Base-by-base conservation (phyloP, 2,329 filamentous ascomycete genomes). In the Microcyclosporella mali region DNA sequence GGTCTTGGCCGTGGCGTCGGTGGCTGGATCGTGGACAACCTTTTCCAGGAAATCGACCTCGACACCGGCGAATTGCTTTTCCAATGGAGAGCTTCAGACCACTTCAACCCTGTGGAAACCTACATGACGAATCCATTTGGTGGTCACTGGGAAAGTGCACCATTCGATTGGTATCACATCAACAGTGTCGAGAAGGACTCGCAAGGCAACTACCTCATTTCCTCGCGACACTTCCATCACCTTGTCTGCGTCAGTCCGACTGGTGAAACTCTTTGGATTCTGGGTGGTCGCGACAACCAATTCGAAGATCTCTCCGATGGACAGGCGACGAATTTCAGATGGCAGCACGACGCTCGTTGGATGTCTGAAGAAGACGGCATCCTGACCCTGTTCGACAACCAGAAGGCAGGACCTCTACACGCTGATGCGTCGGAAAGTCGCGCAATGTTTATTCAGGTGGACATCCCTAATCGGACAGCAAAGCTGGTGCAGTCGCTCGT, bases 281-380 rank as follows among this genome's bases (percentile, higher is more conserved):
- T 78, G 3, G 73, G 74, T 33, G 74, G 75, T 25, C 62, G 63
- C 36, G 65, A 66, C 2, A 68, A 67, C 18, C 56, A 68, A 17
- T 65, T 72, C 63, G 60, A 38, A 58, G 71, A 48, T 62, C 66
- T 45, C 52, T 73, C 38, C 59, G 56, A 60, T 11, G 70, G 67
- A 12, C 54, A 57, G 12, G 71, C 71, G 4, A 72, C 68, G 12
- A 66, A 69, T 43, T 72, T 77, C 55, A 62, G 57, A 40, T 74
- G 66, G 66, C 75, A 78, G 51, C 74, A 78, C 50, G 68, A 77
- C 47, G 74, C 72, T 0, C 66, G 70, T 17, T 77, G 64, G 60
- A 40, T 64, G n/a, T 51, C 57, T 9, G 59, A 64, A 32, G 56
- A 65, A 16, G 41, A 56, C 12, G 46, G 61, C 41, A 46, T 53